Evolutionary conservation across 306 rosid species (phyloP), one percentile per base, ranked within the genome.

Genomic region (Spatholobus suberectus): DNA sequence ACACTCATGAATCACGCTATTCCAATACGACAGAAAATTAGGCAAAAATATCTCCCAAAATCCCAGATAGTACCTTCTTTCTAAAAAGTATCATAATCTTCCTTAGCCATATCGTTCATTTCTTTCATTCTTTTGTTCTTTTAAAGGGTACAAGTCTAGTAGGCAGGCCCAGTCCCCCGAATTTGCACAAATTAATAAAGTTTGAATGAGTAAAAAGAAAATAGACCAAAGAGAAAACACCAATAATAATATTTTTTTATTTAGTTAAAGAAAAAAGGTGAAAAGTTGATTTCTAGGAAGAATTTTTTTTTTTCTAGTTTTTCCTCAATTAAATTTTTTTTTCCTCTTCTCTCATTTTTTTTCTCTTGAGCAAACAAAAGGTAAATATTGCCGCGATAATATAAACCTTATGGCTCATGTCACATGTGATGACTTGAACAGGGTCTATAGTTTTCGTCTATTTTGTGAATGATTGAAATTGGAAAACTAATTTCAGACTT

Each of bases 11-110:
- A 35, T 72, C 77, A 76, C 43, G 69, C 17, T 54, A 65, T 67
- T 74, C 52, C 81, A 37, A 54, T 75, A 66, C 20, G 52, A 27
- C 32, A 82, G 54, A 75, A 74, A 23, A 68, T 26, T 49, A 49
- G 75, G 80, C 58, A 47, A 49, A 59, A 81, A 63, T 37, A 76
- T 49, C 70, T 21, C 18, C 67, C 69, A 23, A 73, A 49, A 49
- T 52, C 68, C 75, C 17, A 76, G 14, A 65, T 20, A n/a, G n/a
- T n/a, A 26, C 44, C 24, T 66, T 52, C 37, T 74, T 66, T 34
- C 32, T 4, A 81, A 49, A 51, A 49, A 73, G 24, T 3, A 20
- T 57, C 43, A 61, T 46, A 34, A 61, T 71, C 52, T 15, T 35
- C 34, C 41, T 46, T 20, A 17, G 26, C 40, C 1, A 38, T 18